Conservation (phyloP, 768 basidiomycete genomes). For the Chalciporus pseudorubinellus region DNA sequence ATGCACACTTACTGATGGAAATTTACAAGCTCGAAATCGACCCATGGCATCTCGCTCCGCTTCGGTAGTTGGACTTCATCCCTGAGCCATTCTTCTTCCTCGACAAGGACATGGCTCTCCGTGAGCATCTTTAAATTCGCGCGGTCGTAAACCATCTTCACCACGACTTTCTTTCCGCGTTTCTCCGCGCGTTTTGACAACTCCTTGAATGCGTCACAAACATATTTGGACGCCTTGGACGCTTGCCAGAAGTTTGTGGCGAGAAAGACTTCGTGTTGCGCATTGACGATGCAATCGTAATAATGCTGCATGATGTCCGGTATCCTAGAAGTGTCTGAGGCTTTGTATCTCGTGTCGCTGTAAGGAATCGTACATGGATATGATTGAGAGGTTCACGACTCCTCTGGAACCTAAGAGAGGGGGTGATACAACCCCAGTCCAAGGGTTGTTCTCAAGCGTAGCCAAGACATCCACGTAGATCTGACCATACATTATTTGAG, state of each 20-base stretch:
- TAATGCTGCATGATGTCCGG: conserved; percentile 76
- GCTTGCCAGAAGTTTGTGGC: conserved; percentile 65
- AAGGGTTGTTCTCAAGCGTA: conserved; percentile 53
- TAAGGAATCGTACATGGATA: conserved; percentile 45
- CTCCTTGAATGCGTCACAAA: conserved; percentile 51
- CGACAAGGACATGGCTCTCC: conserved; percentile 46
- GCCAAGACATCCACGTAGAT: conserved; percentile 62
- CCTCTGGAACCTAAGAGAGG: conserved; percentile 61
- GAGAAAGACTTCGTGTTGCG: conserved; percentile 62
- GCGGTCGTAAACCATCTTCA: conserved; percentile 71
- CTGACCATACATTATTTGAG: conserved; percentile 28
- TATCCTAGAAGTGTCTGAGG: conserved; percentile 38
- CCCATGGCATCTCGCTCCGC: conserved; percentile 54
- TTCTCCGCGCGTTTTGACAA: conserved; percentile 47
- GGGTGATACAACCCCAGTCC: conserved; percentile 58
- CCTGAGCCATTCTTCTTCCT: conserved; percentile 42
- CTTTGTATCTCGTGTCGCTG: neutral
- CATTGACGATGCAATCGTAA: conserved; percentile 56
- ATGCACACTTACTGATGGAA: conserved; percentile 39
- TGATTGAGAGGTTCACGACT: conserved; percentile 58
- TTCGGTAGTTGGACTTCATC: conserved; percentile 50
- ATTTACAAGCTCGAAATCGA: conserved; percentile 60
- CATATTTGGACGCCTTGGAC: conserved; percentile 47
- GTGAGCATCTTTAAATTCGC: conserved; percentile 54
- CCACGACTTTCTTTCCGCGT: conserved; percentile 48